phyloP scores from a whole-genome alignment of 2,329 filamentous ascomycete species.

The Trichophyton verrucosum region DNA sequence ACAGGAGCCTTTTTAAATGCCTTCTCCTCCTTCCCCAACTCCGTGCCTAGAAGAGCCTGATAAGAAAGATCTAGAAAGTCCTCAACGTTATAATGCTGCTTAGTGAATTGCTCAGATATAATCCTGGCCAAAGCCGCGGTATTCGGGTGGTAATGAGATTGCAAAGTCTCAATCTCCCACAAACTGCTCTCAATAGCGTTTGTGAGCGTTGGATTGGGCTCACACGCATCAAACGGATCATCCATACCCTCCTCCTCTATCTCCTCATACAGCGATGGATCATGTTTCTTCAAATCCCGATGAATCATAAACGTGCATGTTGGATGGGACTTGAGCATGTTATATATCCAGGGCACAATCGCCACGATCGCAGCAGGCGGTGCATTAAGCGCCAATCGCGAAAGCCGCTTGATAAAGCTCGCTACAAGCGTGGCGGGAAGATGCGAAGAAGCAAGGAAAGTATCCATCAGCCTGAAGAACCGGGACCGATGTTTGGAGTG shows the following conservation, averaged over 20 bases:
- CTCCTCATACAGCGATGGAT: conserved; percentile 22
- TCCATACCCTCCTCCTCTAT: conserved; percentile 50
- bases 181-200: conserved; percentile 80
- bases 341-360: conserved; percentile 89
- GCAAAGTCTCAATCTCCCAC: conserved; percentile 87
- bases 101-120: conserved; percentile 92
- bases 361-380: conserved; percentile 82
- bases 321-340: conserved; percentile 79
- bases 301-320: conserved; percentile 95
- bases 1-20: conserved; percentile 75
- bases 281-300: conserved; percentile 38
- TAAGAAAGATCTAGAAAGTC: conserved; percentile 96
- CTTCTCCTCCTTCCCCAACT: conserved; percentile 53
- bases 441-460: conserved; percentile 83
- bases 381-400: conserved; percentile 70
- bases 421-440: conserved; percentile 81
- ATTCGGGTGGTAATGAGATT: conserved; percentile 92
- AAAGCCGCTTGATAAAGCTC: conserved; percentile 90
- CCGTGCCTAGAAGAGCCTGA: conserved; percentile 59
- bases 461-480: conserved; percentile 85
- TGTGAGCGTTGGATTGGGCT: conserved; percentile 74
- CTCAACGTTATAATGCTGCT: conserved; percentile 86
- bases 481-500: conserved; percentile 89
- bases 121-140: conserved; percentile 90
- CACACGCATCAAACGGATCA: conserved; percentile 66